Evolutionary conservation across 2,329 filamentous ascomycete species (phyloP).

Genomic region (Xylaria sp.): DNA sequence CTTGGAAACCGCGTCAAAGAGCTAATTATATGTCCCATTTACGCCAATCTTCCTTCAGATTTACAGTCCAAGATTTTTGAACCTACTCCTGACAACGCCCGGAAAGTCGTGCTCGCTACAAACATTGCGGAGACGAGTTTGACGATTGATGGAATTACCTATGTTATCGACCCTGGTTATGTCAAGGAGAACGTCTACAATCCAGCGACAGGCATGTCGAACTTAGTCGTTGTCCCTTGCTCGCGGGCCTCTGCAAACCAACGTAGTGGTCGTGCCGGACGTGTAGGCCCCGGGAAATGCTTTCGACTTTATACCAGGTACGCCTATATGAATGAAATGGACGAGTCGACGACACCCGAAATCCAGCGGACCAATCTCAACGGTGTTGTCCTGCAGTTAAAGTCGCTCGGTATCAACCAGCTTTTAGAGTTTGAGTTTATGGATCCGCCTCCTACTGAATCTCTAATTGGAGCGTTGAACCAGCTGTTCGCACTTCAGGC

Average conservation of each 20-base stretch:
- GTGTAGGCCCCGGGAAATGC: slow-evolving; percentile 91
- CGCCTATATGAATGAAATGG: slow-evolving; percentile 93
- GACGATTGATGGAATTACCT: slow-evolving; percentile 95
- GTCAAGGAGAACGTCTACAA: slow-evolving; percentile 97
- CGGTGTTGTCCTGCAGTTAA: slow-evolving; percentile 83
- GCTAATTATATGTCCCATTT: slow-evolving; percentile 91
- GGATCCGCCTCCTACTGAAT: slow-evolving; percentile 90
- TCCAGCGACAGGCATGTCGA: slow-evolving; percentile 90
- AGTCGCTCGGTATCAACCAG: slow-evolving; percentile 91
- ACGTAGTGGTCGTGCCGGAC: slow-evolving; percentile 88
- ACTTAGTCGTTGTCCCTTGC: slow-evolving; percentile 88
- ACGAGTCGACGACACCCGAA: slow-evolving; percentile 90
- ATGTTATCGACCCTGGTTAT: slow-evolving; percentile 94
- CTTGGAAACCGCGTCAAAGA: slow-evolving; percentile 86
- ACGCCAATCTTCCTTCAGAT: slow-evolving; percentile 91
- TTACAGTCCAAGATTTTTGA: slow-evolving; percentile 95
- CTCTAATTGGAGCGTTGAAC: slow-evolving; percentile 87
- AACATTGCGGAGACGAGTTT: slow-evolving; percentile 97
- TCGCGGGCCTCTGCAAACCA: slow-evolving; percentile 94
- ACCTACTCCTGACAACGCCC: slow-evolving; percentile 82
- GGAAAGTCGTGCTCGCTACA: slow-evolving; percentile 93
- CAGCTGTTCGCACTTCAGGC: slow-evolving; percentile 91
- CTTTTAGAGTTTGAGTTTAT: slow-evolving; percentile 95
- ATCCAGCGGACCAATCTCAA: slow-evolving; percentile 92
- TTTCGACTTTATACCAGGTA: slow-evolving; percentile 94